Evolutionary conservation across 768 basidiomycete species (phyloP), one percentile per base, ranked within the genome.

Genomic region (Tricholoma furcatifolium): DNA sequence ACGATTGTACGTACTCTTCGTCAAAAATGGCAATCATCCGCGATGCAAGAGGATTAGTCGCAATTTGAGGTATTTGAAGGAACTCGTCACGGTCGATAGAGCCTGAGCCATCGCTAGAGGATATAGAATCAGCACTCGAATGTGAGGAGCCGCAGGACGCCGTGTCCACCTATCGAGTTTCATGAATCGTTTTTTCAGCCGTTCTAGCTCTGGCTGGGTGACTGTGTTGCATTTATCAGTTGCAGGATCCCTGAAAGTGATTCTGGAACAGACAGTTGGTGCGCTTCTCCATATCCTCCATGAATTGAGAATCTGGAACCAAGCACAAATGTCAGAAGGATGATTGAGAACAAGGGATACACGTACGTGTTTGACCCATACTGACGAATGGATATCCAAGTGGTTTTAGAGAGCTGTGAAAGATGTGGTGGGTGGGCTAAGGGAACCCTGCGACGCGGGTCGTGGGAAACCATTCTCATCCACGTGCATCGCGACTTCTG

Each of bases 1-100:
- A 40, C 41, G 27, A 24, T 20, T 12, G 18, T 49, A 83, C 93
- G 71, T 62, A 98, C 96, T 98, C 95, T 73, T 98, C 93, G 65
- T 99, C 97, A 64, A 99, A 99, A 65, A 99, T 98, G 47, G 97
- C 97, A 65, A 99, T 98, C 94, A 99, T 93, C 53, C 97, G 84
- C 49, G 88, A 90, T 47, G 97, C 93, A 43, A 99, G 76, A 0
- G 97, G 97, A 70, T 98, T 99, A 52, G 92, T 94, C 18, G 96
- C 96, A 63, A 98, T 98, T 76, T 96, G 93, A 0, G 97, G 97
- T 79, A 99, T 97, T 77, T 94, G 93, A 55, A 98, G 75, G 74
- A 99, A 99, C 71, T 99, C 97, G 61, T 98, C 97, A 42, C 92
- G 89, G 77, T 98, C 96, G 70, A 99, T 96, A 18, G 95, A 94